Conservation (phyloP, 1,284 basidiomycete species). For the Tylopilus sp. region DNA sequence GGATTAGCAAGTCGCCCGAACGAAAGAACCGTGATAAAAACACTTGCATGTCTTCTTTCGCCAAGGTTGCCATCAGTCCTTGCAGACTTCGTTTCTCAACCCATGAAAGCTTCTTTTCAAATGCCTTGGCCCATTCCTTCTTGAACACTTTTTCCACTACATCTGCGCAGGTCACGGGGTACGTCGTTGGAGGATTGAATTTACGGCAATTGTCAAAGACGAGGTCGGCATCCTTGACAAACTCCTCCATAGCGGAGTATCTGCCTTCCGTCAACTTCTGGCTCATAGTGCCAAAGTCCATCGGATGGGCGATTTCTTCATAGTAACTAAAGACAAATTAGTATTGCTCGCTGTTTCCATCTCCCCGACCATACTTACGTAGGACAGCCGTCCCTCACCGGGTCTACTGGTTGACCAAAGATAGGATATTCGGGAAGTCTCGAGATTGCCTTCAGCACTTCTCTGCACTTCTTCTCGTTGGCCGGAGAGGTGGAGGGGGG, state of each 20-base stretch:
- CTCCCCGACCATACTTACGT: slow-evolving; percentile 54
- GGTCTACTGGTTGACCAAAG: slow-evolving; percentile 86
- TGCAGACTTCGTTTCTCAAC: slow-evolving; percentile 81
- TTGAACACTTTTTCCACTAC: slow-evolving; percentile 72
- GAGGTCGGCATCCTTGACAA: slow-evolving; percentile 79
- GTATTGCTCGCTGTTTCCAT: background rate
- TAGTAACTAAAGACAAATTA: slow-evolving; percentile 61
- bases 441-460: slow-evolving; percentile 61
- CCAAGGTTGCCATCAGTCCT: slow-evolving; percentile 66
- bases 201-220: slow-evolving; percentile 86
- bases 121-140: slow-evolving; percentile 83
- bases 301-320: slow-evolving; percentile 89
- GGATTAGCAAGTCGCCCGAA: slow-evolving; percentile 2
- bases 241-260: slow-evolving; percentile 79
- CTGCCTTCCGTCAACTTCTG: slow-evolving; percentile 64
- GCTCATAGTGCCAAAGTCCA: slow-evolving; percentile 90
- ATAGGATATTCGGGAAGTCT: slow-evolving; percentile 72
- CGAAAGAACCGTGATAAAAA: background rate
- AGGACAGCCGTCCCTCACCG: slow-evolving; percentile 77
- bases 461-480: slow-evolving; percentile 79
- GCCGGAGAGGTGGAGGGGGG: slow-evolving; percentile 51
- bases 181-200: slow-evolving; percentile 84
- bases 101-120: slow-evolving; percentile 72
- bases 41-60: slow-evolving; percentile 70
- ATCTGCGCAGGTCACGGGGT: slow-evolving; percentile 71